phyloP scores from a whole-genome alignment of 1,139 yeast genomes.

The Scheffersomyces lignicola region DNA sequence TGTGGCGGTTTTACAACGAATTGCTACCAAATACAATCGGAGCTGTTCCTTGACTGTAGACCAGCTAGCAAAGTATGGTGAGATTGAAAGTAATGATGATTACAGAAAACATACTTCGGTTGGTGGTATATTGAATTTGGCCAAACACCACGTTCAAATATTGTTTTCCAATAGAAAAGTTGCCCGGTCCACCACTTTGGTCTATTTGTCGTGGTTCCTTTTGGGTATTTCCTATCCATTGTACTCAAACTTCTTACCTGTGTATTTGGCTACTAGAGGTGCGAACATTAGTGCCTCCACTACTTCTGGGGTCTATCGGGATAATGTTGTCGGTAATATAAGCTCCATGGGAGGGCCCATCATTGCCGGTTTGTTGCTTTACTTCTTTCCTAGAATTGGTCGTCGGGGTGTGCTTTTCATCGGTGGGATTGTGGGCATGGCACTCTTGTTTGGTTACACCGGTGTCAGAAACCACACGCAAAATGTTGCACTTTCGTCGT shows the following conservation, averaged over 20 bases:
- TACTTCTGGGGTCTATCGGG: slow-evolving; percentile 46
- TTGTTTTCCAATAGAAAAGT: slow-evolving; percentile 41
- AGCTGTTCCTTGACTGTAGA: slow-evolving; percentile 29
- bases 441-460: slow-evolving; percentile 57
- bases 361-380: slow-evolving; percentile 47
- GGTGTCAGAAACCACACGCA: slow-evolving; percentile 50
- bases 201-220: slow-evolving; percentile 48
- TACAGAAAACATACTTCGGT: slow-evolving; percentile 18
- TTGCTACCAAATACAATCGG: slow-evolving; percentile 30
- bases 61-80: slow-evolving; percentile 28
- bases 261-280: slow-evolving; percentile 47
- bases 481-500: slow-evolving; percentile 53
- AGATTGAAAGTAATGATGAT: slow-evolving; percentile 19
- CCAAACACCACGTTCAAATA: slow-evolving; percentile 25
- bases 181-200: slow-evolving; percentile 38
- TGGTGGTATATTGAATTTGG: slow-evolving; percentile 15
- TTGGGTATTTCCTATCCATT: slow-evolving; percentile 55
- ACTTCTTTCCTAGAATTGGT: slow-evolving; percentile 46
- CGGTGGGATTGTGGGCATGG: slow-evolving; percentile 55
- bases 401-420: slow-evolving; percentile 56
- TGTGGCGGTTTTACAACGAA: slow-evolving; percentile 23
- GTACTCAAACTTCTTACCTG: slow-evolving; percentile 51
- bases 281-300: slow-evolving; percentile 37
- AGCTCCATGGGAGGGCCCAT: slow-evolving; percentile 59
- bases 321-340: slow-evolving; percentile 50